Base-by-base conservation (phyloP, 768 basidiomycete species). In the Ramaria sp. region DNA sequence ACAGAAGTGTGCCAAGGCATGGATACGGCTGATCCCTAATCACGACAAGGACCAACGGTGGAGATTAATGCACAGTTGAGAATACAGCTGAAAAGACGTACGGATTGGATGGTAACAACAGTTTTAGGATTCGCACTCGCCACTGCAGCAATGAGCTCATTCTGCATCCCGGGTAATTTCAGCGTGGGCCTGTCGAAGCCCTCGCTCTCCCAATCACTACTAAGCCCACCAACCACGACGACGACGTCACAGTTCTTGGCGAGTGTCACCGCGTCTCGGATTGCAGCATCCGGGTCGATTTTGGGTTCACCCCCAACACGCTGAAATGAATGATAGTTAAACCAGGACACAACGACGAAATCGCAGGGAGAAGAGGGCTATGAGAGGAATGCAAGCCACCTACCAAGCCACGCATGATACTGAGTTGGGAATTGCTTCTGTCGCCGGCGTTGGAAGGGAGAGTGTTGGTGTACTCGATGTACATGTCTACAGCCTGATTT, bases 161-260 rank as follows among this genome's bases (percentile, higher is more conserved):
- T 76, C 61, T 81, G 79, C 13, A 70, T 65, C 4, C 80, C 78
- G 46, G 84, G 84, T 63, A 86, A 71, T 47, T 74, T 68, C 24
- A 88, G 70, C 1, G 78, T 75, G 12, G 79, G 79, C 37, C 86
- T 71, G 62, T 88, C 86, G 62, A 84, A 86, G 7, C 84, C 83
- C 68, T 88, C 86, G 59, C 79, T 81, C 69, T 88, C 85, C 81
- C 82, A 87, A 68, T 88, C 83, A 0, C 80, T 78, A 31, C 80
- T 80, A 20, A 86, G 71, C 4, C 86, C 85, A 11, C 70, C 78
- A 58, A 84, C 72, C 61, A 80, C 72, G 61, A 83, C 68, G 48
- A 81, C 84, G 42, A 74, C 75, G 65, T 86, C 83, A 17, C 72
- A 74, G 4, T 72, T 63, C 5, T 70, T 67, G 1, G 85, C 86